These are phyloP conservation scores for Colletotrichum ledebouriae DNA, from an alignment of 2,329 filamentous ascomycete species.

Conservation along the genomic window DNA sequence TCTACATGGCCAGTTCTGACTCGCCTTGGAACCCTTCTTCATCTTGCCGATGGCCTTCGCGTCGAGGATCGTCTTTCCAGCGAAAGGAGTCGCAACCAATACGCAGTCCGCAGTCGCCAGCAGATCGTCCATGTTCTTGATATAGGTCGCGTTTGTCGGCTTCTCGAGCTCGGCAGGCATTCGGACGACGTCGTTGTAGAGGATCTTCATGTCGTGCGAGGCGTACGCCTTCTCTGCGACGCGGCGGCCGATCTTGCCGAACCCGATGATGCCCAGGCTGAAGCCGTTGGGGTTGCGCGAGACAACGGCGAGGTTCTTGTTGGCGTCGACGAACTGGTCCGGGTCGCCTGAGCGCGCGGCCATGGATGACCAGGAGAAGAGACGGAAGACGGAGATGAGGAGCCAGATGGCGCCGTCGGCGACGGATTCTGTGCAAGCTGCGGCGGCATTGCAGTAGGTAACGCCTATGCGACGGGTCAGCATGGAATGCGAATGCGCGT, in stretches of 20 bases:
- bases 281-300: constrained; percentile 40
- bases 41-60: constrained; percentile 74
- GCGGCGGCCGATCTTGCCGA: constrained; percentile 70
- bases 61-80: constrained; percentile 76
- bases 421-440: constrained; percentile 39
- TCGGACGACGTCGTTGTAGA: constrained; percentile 67
- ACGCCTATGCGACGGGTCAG: not conserved
- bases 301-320: constrained; percentile 37
- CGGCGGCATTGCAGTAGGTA: constrained; percentile 38
- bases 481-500: not conserved
- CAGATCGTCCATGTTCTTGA: constrained; percentile 34
- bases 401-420: constrained; percentile 42
- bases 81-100: constrained; percentile 74
- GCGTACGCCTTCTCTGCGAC: constrained; percentile 59
- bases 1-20: not conserved
- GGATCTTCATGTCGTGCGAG: constrained; percentile 69
- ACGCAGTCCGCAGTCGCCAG: constrained; percentile 65
- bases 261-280: constrained; percentile 67
- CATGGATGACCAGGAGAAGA: constrained; percentile 38
- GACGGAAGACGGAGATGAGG: constrained; percentile 38
- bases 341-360: constrained; percentile 39
- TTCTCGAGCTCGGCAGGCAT: constrained; percentile 55
- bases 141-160: constrained; percentile 55
- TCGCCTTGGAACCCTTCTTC: constrained; percentile 77
- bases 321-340: constrained; percentile 40